These are phyloP conservation scores for Carex pumila DNA, from an alignment of 176 grass and related monocot species.

Conservation along the genomic window DNA sequence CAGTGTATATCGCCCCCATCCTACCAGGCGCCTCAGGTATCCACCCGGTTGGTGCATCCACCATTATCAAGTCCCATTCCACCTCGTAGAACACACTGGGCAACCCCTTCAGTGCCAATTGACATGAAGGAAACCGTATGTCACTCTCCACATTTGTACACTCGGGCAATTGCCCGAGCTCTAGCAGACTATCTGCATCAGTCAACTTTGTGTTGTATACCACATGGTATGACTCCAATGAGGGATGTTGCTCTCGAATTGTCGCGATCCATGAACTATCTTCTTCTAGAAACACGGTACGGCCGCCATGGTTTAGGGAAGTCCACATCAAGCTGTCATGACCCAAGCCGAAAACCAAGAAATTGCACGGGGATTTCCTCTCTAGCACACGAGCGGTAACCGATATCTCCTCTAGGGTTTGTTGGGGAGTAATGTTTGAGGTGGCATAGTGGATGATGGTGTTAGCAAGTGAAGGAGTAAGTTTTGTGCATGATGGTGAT, in stretches of 20 bases:
- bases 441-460: conserved; percentile 53
- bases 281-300: conserved; percentile 60
- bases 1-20: conserved; percentile 63
- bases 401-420: conserved; percentile 33
- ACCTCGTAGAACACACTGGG: conserved; percentile 44
- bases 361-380: conserved; percentile 48
- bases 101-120: conserved; percentile 44
- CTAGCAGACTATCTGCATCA: conserved; percentile 34
- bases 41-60: conserved; percentile 61
- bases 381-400: conserved; percentile 32
- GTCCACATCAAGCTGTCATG: conserved; percentile 52
- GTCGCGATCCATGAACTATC: conserved; percentile 30
- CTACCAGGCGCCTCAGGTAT: conserved; percentile 40
- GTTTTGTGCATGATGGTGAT: conserved; percentile 8
- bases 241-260: conserved; percentile 18
- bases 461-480: conserved; percentile 25
- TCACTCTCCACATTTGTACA: conserved; percentile 19
- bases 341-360: conserved; percentile 61
- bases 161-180: conserved; percentile 14
- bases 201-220: conserved; percentile 22
- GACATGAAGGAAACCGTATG: conserved; percentile 26
- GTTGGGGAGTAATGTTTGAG: conserved; percentile 25
- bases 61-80: conserved; percentile 73
- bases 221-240: conserved; percentile 30
- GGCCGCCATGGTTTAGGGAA: conserved; percentile 66